These are phyloP conservation scores for Jatropha curcas DNA, from an alignment of 345 rosid genomes.

Conservation along the genomic window DNA sequence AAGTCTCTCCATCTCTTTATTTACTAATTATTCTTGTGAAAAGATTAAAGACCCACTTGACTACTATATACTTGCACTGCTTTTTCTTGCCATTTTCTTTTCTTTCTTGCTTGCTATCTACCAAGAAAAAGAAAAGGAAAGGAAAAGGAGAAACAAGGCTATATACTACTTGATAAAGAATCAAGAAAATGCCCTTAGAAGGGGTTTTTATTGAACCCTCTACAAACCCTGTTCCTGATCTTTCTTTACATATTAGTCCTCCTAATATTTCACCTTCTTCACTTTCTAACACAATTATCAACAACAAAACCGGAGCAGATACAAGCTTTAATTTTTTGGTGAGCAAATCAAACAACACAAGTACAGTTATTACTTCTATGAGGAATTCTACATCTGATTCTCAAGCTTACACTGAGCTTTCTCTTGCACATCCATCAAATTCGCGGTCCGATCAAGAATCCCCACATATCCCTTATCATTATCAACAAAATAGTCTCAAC, in stretches of 20 bases:
- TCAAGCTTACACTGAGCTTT: conserved; percentile 42
- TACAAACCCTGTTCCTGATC: conserved; percentile 60
- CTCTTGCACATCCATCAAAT: conserved; percentile 41
- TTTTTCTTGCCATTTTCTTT: conserved; percentile 1
- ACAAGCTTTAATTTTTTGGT: conserved; percentile 21
- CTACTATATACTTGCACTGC: conserved; percentile 21
- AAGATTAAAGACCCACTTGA: conserved; percentile 33
- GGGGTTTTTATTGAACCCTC: conserved; percentile 54
- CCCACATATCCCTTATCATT: conserved; percentile 30
- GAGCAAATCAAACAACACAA: conserved; percentile 6
- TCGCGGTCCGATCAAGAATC: conserved; percentile 8
- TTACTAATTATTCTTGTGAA: too few relatives aligned
- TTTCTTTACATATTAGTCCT: conserved; percentile 69
- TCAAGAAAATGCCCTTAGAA: conserved; percentile 45
- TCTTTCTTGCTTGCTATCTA: not conserved
- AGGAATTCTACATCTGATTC: not conserved
- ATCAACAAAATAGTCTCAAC: conserved; percentile 22
- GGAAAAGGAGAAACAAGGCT: conserved; percentile 1
- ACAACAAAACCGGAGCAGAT: not conserved
- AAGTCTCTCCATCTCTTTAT: conserved; percentile 1
- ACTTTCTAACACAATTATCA: conserved; percentile 8
- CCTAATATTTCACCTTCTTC: conserved; percentile 39
- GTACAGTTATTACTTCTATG: conserved; percentile 18
- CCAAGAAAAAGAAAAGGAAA: not conserved
- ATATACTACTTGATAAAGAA: not conserved